Percentiles rank a stretch among this genome's conserved stretches.
Conservation (phyloP, 2,329 filamentous ascomycete genomes). For the Fusarium longipes region DNA sequence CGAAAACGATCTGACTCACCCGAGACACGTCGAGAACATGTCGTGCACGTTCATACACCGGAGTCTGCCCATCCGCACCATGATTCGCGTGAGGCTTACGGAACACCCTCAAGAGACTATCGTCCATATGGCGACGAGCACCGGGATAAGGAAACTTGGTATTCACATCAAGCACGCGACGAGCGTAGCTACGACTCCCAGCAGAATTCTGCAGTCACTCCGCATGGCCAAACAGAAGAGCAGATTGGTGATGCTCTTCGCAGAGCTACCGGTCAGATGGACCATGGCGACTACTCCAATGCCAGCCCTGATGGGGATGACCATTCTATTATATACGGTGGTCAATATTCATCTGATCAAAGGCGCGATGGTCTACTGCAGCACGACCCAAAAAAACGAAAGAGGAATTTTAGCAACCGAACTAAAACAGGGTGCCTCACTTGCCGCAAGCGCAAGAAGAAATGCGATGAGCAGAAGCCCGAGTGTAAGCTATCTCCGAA, state of each 20-base stretch:
- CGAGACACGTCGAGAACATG: conserved; percentile 58
- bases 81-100: conserved; percentile 57
- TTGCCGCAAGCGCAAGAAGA: conserved; percentile 93
- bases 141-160: conserved; percentile 64
- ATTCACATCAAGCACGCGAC: conserved; percentile 59
- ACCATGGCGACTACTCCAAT: conserved; percentile 62
- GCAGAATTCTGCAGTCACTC: conserved; percentile 58
- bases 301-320: conserved; percentile 68
- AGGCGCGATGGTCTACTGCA: conserved; percentile 63
- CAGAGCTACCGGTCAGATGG: conserved; percentile 59
- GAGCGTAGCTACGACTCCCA: conserved; percentile 61
- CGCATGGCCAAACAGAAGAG: conserved; percentile 62
- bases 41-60: conserved; percentile 50
- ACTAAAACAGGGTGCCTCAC: conserved; percentile 97
- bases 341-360: conserved; percentile 60
- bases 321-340: conserved; percentile 54
- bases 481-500: conserved; percentile 74
- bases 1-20: conserved; percentile 76
- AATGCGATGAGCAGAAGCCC: conserved; percentile 94
- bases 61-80: conserved; percentile 49
- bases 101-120: conserved; percentile 59
- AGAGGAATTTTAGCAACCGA: conserved; percentile 89
- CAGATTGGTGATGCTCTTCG: conserved; percentile 59
- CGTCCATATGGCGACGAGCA: conserved; percentile 59
- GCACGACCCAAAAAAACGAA: conserved; percentile 74